Evolutionary conservation across 2,329 filamentous ascomycete species (phyloP), one percentile per base, ranked within the genome.

Genomic region (Fusarium setosum): DNA sequence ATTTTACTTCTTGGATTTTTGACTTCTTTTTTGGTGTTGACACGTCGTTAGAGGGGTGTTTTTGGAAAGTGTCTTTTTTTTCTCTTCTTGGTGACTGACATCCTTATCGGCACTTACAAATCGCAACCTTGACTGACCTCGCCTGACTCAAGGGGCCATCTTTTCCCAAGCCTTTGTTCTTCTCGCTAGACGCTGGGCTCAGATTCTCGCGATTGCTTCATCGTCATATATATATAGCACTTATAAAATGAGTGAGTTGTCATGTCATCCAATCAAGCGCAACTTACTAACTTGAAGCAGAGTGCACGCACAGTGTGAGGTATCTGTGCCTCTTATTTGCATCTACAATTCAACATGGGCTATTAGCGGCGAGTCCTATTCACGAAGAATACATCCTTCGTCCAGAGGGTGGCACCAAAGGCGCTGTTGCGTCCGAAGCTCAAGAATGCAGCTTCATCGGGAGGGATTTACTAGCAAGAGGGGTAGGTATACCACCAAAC

Each of bases 361-460:
- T 51, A 3, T 24, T 65, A 40, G 53, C 38, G 10, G 66, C 68
- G 8, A 57, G 35, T 11, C 65, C 60, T 6, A n/a, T 57, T 7
- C 38, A 57, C 11, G 40, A 63, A 17, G 35, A 72, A 37, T 59
- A 64, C 23, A 34, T 68, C 9, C 41, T 62, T 15, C 52, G 45
- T n/a, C 29, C 57, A 3, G 44, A 45, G 10, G 41, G 23, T 24
- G 72, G 73, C n/a, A 69, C 60, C 12, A 69, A 65, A 18, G 91
- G 91, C 21, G 92, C 90, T 31, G 88, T 93, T 18, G 90, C 91
- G 12, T 90, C 89, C 52, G 91, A 94, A 75, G 89, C 84, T 69
- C 76, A 81, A 4, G 84, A 91, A 64, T 94, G 92, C 73, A 93
- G 90, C 62, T 75, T 83, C 29, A 90, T 93, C 69, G 92, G 92